Conservation (phyloP, 768 basidiomycete genomes). For the Psilocybe cyanescens region DNA sequence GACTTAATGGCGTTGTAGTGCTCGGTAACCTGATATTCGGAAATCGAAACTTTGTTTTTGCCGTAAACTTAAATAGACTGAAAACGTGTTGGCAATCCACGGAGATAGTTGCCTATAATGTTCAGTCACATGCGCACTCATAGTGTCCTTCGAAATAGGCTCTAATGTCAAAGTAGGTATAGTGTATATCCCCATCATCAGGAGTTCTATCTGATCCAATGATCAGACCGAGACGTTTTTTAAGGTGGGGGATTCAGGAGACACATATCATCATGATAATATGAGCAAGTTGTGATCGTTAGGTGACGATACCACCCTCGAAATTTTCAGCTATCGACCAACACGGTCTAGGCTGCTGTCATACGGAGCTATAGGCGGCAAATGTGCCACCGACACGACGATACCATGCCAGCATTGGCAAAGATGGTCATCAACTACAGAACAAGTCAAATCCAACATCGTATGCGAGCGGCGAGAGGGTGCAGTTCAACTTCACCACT, state of each 20-base stretch:
- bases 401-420: too few species aligned
- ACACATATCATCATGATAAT: not conserved
- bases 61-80: not conserved
- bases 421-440: too few species aligned
- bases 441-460: too few species aligned
- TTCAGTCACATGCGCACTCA: not conserved
- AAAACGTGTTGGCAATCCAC: not conserved
- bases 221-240: not conserved
- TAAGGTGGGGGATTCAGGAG: not conserved
- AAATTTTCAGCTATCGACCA: too few species aligned
- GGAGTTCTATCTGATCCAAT: not conserved
- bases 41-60: not conserved
- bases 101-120: not conserved
- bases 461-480: too few species aligned
- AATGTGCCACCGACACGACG: too few species aligned
- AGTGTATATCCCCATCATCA: not conserved
- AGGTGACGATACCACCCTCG: too few species aligned
- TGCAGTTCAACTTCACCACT: too few species aligned
- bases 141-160: not conserved
- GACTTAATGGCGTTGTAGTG: not conserved
- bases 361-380: too few species aligned
- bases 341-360: too few species aligned
- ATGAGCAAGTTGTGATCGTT: too few species aligned
- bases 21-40: not conserved
- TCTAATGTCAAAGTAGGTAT: not conserved